These are phyloP conservation scores for Lactarius tabidus DNA, from an alignment of 768 basidiomycete species.

Conservation along the genomic window DNA sequence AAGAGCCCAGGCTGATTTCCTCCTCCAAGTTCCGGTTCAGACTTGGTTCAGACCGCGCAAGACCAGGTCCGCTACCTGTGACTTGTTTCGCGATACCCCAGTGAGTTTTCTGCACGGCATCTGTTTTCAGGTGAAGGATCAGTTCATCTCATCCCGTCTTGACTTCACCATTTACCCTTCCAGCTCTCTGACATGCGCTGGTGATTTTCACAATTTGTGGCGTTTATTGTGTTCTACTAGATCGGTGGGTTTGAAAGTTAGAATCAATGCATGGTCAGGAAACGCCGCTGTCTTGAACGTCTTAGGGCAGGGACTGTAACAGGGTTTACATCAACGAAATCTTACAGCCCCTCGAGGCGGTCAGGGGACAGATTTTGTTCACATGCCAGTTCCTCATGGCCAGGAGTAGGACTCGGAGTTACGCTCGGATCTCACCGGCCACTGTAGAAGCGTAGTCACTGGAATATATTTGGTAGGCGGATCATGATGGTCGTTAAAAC, in stretches of 20 bases:
- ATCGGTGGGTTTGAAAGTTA: background rate
- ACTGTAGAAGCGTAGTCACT: background rate
- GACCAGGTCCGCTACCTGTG: background rate
- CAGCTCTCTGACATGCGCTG: background rate
- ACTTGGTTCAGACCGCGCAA: too few species aligned
- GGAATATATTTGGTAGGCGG: background rate
- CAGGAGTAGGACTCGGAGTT: background rate
- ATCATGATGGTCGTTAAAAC: background rate
- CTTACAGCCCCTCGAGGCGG: background rate
- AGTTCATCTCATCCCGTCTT: background rate
- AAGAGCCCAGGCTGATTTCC: too few species aligned
- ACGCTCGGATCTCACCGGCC: background rate
- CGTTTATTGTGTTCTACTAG: background rate
- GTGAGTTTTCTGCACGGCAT: background rate
- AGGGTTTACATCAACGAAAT: background rate
- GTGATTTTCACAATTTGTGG: background rate
- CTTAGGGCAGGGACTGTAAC: background rate
- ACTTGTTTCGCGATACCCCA: background rate
- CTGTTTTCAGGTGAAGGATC: background rate
- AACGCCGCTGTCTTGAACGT: background rate
- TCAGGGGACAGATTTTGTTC: background rate
- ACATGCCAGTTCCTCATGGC: background rate
- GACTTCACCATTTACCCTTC: too few species aligned
- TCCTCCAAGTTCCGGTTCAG: too few species aligned
- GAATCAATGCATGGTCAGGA: background rate